A percentile compares a stretch with the other conserved stretches of the same genome.
These are phyloP conservation scores for Podospora appendiculata DNA, from an alignment of 495 filamentous ascomycete genomes.

Conservation along the genomic window DNA sequence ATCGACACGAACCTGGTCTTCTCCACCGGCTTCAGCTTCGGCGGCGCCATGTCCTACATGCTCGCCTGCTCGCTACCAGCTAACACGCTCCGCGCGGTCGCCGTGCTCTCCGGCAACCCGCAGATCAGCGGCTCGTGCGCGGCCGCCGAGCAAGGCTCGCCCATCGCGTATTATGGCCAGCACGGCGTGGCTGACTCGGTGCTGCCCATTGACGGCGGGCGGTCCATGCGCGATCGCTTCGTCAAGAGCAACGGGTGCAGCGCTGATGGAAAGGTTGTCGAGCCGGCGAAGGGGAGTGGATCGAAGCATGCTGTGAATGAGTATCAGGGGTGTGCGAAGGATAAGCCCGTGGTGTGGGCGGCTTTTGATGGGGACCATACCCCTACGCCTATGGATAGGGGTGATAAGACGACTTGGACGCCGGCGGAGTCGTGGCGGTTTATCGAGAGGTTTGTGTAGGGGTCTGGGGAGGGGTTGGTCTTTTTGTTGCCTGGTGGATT, in stretches of 20 bases:
- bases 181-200: constrained; percentile 34
- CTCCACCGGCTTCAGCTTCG: constrained; percentile 39
- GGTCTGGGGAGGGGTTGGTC: background rate
- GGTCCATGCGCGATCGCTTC: constrained; percentile 30
- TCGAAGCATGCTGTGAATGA: constrained; percentile 11
- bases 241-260: constrained; percentile 32
- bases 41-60: constrained; percentile 38
- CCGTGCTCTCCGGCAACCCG: constrained; percentile 27
- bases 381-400: constrained; percentile 11
- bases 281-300: background rate
- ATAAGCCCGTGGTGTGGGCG: constrained; percentile 21
- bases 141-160: constrained; percentile 16
- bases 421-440: constrained; percentile 19
- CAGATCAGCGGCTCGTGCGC: constrained; percentile 31
- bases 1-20: constrained; percentile 33
- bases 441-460: constrained; percentile 4
- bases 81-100: constrained; percentile 33
- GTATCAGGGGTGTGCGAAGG: constrained; percentile 19
- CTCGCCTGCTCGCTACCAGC: constrained; percentile 31
- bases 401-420: constrained; percentile 13
- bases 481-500: background rate
- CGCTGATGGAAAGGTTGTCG: background rate
- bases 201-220: constrained; percentile 27
- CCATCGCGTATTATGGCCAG: constrained; percentile 38
- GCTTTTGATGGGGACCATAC: constrained; percentile 19